These are phyloP conservation scores for Capronia americana DNA, from an alignment of 2,329 filamentous ascomycete genomes.

Conservation along the genomic window DNA sequence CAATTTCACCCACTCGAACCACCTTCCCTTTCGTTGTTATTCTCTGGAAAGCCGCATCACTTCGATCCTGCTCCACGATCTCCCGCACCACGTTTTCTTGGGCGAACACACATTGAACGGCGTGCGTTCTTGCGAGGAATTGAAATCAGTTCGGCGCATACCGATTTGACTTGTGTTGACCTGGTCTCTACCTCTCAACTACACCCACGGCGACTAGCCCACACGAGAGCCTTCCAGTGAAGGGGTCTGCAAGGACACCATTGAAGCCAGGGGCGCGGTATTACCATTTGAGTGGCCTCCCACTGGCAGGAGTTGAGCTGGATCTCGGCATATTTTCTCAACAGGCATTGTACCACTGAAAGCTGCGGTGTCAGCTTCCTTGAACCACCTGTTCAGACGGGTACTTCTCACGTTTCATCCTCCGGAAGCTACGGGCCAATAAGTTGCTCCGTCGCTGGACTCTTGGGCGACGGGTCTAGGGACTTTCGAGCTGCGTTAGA, in stretches of 20 bases:
- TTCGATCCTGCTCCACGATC: slow-evolving; percentile 30
- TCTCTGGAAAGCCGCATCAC: slow-evolving; percentile 25
- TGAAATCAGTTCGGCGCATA: not conserved
- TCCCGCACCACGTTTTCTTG: slow-evolving; percentile 10
- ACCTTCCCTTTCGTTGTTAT: slow-evolving; percentile 4
- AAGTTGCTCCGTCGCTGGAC: slow-evolving; percentile 15
- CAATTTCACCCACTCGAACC: slow-evolving; percentile 13
- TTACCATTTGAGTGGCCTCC: not conserved
- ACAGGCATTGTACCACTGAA: slow-evolving; percentile 29
- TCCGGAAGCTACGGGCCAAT: slow-evolving; percentile 22
- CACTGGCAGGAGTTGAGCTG: slow-evolving; percentile 10
- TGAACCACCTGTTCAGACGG: slow-evolving; percentile 20
- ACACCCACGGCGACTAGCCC: not conserved
- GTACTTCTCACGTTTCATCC: slow-evolving; percentile 22
- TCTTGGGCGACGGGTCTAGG: slow-evolving; percentile 28
- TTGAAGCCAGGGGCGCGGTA: not conserved
- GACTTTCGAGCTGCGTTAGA: slow-evolving; percentile 12
- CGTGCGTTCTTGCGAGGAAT: not conserved
- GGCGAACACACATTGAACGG: not conserved
- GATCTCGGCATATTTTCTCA: slow-evolving; percentile 12
- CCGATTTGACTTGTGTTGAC: not conserved
- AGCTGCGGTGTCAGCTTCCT: slow-evolving; percentile 26
- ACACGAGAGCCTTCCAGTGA: not conserved
- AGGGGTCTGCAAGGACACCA: not conserved
- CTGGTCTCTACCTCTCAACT: not conserved